phyloP scores from a whole-genome alignment of 2,329 filamentous ascomycete genomes.

The Boeremia exigua region DNA sequence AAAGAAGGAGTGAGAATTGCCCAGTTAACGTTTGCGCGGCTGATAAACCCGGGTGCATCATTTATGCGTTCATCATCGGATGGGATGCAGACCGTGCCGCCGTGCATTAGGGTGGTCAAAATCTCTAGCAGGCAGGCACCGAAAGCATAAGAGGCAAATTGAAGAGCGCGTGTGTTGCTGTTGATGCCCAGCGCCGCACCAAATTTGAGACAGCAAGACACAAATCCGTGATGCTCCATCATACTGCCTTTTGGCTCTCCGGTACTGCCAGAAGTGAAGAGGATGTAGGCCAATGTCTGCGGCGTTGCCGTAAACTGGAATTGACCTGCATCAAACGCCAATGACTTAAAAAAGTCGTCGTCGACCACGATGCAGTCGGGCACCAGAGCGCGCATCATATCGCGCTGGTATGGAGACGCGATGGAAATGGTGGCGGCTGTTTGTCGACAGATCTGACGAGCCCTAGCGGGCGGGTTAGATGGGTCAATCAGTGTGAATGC shows the following conservation, averaged over 20 bases:
- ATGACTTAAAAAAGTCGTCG: constrained; percentile 15
- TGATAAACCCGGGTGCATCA: constrained; percentile 47
- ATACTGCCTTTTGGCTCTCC: not conserved
- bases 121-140: constrained; percentile 38
- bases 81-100: constrained; percentile 40
- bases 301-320: not conserved
- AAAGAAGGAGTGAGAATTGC: constrained; percentile 36
- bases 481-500: not conserved
- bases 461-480: not conserved
- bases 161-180: constrained; percentile 39
- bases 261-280: not conserved
- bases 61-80: constrained; percentile 49
- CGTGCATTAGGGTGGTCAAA: constrained; percentile 34
- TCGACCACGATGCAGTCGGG: constrained; percentile 11
- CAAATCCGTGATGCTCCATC: constrained; percentile 16
- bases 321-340: not conserved
- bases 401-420: not conserved
- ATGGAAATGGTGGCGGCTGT: not conserved
- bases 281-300: constrained; percentile 11
- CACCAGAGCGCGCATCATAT: not conserved
- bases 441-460: not conserved
- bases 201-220: constrained; percentile 24
- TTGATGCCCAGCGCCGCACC: constrained; percentile 26
- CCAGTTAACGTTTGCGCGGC: constrained; percentile 28
- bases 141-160: constrained; percentile 41